Base-by-base conservation (phyloP, 75 land plant genomes). In the Chamaecyparis obtusa region DNA sequence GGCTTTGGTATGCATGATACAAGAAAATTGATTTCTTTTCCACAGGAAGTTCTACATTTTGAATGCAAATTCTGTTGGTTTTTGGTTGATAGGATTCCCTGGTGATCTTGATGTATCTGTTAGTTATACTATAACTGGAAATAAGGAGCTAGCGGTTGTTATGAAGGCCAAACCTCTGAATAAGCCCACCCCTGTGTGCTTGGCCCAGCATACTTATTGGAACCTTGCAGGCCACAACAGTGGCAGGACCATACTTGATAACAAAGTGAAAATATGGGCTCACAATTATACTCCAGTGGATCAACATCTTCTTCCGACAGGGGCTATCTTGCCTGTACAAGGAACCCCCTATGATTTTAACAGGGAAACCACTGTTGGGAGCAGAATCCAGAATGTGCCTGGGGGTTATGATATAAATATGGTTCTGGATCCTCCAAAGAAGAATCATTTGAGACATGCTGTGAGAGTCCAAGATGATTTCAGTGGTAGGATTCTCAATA, bases 141-240 rank as follows among this genome's bases (percentile, higher is more conserved):
- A 87, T 37, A 84, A 90, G 83, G 57, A 90, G 71, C 54, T 93
- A 83, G 82, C 46, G 9, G 76, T 94, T 55, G 54, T 21, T 49
- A 95, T 95, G 96, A 84, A 46, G 27, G 97, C 93, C 16, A 76
- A 76, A 57, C 90, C 96, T 35, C 60, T 60, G 46, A 91, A 89
- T 88, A 93, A 95, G 88, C 51, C 94, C 17, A 95, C 97, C 8
- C 97, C 97, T 14, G 90, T 95, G 27, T 94, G 90, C 91, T 88
- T 95, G 19, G 97, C 93, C 33, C 93, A 93, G 11, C 97, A 95
- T 86, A 90, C 92, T 35, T 95, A 95, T 87, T 95, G 97, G 97
- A 95, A 95, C 90, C 94, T 95, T 16, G 94, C 89, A 0, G 96
- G 96, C 60, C 93, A 95, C 37, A 86, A 87, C 89, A 86, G 87